Evolutionary conservation across 2,329 filamentous ascomycete genomes (phyloP).

Genomic region (Pseudocercospora musae): DNA sequence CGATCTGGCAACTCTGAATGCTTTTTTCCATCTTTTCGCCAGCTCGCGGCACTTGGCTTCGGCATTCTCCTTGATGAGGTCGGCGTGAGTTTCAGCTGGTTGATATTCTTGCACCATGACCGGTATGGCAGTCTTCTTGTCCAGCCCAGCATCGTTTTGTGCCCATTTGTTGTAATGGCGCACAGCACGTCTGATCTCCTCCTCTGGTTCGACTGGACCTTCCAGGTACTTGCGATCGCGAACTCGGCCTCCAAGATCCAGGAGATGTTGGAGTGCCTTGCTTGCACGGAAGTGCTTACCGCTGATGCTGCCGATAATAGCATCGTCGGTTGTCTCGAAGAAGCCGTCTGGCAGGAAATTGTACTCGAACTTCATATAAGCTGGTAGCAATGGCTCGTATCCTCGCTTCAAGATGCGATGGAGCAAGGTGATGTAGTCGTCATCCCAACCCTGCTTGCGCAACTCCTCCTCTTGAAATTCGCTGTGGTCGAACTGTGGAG

Average conservation of each 20-base stretch:
- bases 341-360: conserved; percentile 51
- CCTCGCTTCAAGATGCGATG: conserved; percentile 55
- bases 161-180: conserved; percentile 54
- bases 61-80: conserved; percentile 42
- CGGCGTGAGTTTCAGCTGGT: conserved; percentile 39
- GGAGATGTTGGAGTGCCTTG: conserved; percentile 49
- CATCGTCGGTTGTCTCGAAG: conserved; percentile 46
- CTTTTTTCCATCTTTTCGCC: conserved; percentile 42
- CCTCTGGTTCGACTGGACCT: conserved; percentile 21
- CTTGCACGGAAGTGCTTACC: conserved; percentile 50
- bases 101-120: conserved; percentile 47
- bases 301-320: conserved; percentile 46
- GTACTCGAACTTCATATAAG: conserved; percentile 53
- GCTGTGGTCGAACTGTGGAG: conserved; percentile 23
- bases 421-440: conserved; percentile 52
- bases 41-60: conserved; percentile 45
- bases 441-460: conserved; percentile 43
- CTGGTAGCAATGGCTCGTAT: conserved; percentile 54
- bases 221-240: conserved; percentile 48
- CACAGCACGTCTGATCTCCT: conserved; percentile 24
- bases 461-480: conserved; percentile 27
- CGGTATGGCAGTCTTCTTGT: conserved; percentile 35
- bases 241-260: conserved; percentile 49
- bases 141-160: conserved; percentile 47
- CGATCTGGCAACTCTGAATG: conserved; percentile 31